phyloP scores from a whole-genome alignment of 148 eudicot genomes.

The Fallopia convolvulus region DNA sequence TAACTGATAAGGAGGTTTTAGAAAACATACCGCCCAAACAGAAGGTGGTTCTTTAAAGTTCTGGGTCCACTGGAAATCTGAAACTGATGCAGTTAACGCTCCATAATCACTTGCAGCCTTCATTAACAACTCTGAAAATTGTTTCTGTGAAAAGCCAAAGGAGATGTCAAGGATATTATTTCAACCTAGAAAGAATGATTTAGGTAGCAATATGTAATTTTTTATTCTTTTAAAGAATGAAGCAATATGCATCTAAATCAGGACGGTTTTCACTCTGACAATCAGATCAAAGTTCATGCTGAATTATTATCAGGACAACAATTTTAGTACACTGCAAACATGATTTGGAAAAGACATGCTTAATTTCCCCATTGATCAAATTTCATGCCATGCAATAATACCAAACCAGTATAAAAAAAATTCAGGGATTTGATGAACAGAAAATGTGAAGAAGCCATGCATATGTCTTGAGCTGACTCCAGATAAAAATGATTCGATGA shows the following conservation, averaged over 20 bases:
- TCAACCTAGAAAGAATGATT: not conserved
- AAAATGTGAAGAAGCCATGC: not conserved
- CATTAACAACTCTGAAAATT: constrained; percentile 91
- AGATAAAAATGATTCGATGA: too few relatives aligned
- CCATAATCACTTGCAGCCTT: constrained; percentile 99
- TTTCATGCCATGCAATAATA: not conserved
- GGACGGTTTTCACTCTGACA: not conserved
- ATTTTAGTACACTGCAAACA: not conserved
- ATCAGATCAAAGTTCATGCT: not conserved
- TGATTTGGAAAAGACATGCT: not conserved
- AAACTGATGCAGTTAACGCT: constrained; percentile 81
- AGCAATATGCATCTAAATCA: not conserved
- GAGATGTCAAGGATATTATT: not conserved
- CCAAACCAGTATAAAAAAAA: not conserved
- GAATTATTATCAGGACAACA: not conserved
- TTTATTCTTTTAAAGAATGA: not conserved
- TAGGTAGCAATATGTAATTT: not conserved
- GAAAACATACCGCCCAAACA: constrained; percentile 65
- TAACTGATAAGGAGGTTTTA: not conserved
- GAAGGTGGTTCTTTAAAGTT: constrained; percentile 95
- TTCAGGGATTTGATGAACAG: not conserved
- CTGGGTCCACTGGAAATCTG: constrained; percentile 95
- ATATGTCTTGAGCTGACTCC: too few relatives aligned
- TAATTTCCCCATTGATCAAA: not conserved
- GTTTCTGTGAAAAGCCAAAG: constrained; percentile 53